A percentile compares a stretch with the other conserved stretches of the same genome.
phyloP scores from a whole-genome alignment of 805 yeast genomes.

The Lipomyces starkeyi region DNA sequence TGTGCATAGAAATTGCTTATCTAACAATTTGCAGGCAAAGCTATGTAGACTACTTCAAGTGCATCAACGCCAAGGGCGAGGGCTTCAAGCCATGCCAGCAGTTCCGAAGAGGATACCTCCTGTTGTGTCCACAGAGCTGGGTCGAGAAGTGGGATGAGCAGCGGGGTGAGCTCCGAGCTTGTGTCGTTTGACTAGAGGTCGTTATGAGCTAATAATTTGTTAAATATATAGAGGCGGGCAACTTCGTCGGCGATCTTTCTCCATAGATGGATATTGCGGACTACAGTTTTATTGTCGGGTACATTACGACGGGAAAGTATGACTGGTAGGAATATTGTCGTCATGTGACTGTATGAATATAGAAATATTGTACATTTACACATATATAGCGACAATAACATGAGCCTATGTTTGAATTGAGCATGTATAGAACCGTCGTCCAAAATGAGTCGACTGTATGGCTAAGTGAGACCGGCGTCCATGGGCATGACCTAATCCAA shows the following conservation, averaged over 20 bases:
- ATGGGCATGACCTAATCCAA: no score
- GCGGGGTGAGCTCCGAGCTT: conserved; percentile 43
- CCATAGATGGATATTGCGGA: neutral
- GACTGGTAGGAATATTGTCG: neutral
- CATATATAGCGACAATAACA: neutral
- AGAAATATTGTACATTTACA: neutral
- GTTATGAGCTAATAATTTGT: neutral
- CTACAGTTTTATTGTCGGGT: neutral
- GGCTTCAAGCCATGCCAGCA: conserved; percentile 97
- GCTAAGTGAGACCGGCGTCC: no score
- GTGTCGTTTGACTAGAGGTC: neutral
- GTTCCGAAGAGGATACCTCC: conserved; percentile 79
- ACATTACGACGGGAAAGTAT: neutral
- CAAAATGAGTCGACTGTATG: no score
- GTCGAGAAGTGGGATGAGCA: conserved; percentile 52
- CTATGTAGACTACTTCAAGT: conserved; percentile 97
- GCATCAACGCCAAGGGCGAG: conserved; percentile 96
- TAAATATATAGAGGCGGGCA: conserved; percentile 36
- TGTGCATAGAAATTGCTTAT: neutral
- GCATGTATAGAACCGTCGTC: neutral
- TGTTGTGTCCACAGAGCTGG: conserved; percentile 49
- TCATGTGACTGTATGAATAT: neutral
- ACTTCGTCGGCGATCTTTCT: conserved; percentile 40
- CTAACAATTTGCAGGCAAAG: conserved; percentile 58
- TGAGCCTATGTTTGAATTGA: neutral